Base-by-base conservation (phyloP, 495 filamentous ascomycete genomes). In the Daldinia vernicosa region DNA sequence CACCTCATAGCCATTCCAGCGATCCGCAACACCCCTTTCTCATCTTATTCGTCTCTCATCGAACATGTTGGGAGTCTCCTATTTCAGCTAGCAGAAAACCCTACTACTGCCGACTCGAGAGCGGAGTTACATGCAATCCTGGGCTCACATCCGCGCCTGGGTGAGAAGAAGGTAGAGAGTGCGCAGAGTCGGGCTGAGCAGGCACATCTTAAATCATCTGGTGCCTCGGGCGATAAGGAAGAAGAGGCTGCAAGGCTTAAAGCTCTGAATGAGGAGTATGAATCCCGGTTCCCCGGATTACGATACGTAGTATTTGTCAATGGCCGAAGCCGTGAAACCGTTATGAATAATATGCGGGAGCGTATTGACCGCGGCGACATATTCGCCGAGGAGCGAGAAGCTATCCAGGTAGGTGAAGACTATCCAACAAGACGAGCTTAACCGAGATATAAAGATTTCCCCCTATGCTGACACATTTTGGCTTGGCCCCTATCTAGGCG, bases 251-350 rank as follows among this genome's bases (percentile, higher is more conserved):
- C 86, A 62, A 82, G 86, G 69, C 81, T 94, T 52, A 83, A 82
- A 39, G 66, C 71, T 33, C 76, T 98, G 76, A 99, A 99, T 77
- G 80, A 80, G 4, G 88, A 92, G 79, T 99, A 98, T 76, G 95
- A 98, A 80, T 82, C 80, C 40, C 84, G 72, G 50, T 99, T 96
- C 80, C 93, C 93, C 7, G 92, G 95, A 4, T 76, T 98, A 76
- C 83, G 89, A 81, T 98, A 97, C 84, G 92, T 98, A 85, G 89
- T 93, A 7, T 99, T 96, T 80, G 95, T 98, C 60, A 93, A 97
- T 81, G 93, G 94, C 19, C 85, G 93, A 68, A 82, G 84, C 64
- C 84, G 93, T 50, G 81, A 83, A 22, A 84, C 86, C 63, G 91
- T 99, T 43, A 92, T 98, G 90, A 85, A 87, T 62, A 91, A 98